Conservation (phyloP, 2,329 filamentous ascomycete genomes). For the Colletotrichum graminicola region DNA sequence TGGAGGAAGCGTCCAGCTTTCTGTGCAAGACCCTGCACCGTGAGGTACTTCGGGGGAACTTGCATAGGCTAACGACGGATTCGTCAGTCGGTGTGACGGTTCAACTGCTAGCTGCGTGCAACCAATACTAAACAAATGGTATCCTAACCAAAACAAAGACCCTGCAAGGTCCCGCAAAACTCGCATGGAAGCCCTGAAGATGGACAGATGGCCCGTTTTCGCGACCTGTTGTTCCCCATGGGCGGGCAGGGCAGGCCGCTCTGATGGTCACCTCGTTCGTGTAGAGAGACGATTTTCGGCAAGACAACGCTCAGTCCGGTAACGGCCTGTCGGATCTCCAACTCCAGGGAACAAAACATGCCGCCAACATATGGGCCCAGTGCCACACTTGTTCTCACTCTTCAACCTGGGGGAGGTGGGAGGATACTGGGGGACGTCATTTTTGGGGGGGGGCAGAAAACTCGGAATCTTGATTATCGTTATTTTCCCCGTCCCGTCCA, state of each 20-base stretch:
- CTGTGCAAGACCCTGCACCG: conserved; percentile 7
- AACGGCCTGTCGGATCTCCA: not conserved
- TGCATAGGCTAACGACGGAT: conserved; percentile 37
- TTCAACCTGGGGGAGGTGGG: not conserved
- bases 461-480: conserved; percentile 3
- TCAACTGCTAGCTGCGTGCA: conserved; percentile 35
- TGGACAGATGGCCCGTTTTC: conserved; percentile 31
- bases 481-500: not conserved
- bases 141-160: conserved; percentile 12
- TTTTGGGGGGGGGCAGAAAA: conserved; percentile 8
- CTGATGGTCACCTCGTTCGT: not conserved
- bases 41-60: conserved; percentile 20
- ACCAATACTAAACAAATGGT: not conserved
- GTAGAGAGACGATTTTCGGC: not conserved
- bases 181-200: conserved; percentile 31
- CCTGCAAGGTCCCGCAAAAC: conserved; percentile 40
- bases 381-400: conserved; percentile 3
- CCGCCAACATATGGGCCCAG: conserved; percentile 15
- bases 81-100: conserved; percentile 40
- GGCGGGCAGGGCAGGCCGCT: not conserved
- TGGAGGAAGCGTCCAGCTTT: conserved; percentile 27
- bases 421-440: conserved; percentile 10
- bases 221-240: conserved; percentile 20
- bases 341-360: not conserved
- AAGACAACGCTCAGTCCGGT: not conserved